Evolutionary conservation across 805 yeast species (phyloP).

Genomic region (Zygosaccharomyces bisporus): DNA sequence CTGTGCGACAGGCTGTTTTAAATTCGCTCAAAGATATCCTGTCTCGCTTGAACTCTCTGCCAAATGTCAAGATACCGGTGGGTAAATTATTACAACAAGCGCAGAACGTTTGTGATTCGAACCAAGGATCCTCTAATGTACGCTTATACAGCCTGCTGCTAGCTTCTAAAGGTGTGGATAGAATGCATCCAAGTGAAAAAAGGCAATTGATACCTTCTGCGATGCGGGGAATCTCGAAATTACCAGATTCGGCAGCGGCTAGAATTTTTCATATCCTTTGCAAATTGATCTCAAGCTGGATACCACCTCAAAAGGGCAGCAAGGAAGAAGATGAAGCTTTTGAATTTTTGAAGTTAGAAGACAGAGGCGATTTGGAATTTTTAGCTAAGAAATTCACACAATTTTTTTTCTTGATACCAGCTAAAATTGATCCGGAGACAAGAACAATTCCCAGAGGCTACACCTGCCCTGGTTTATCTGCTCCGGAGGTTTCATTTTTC

Average conservation of each 20-base stretch:
- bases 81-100: constrained; percentile 61
- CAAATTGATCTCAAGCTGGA: constrained; percentile 50
- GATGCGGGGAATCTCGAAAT: constrained; percentile 43
- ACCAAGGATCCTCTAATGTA: constrained; percentile 47
- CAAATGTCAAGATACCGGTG: constrained; percentile 58
- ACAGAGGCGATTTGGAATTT: constrained; percentile 41
- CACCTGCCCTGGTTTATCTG: constrained; percentile 61
- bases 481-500: constrained; percentile 55
- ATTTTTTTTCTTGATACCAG: constrained; percentile 55
- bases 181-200: constrained; percentile 42
- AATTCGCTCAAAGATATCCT: constrained; percentile 63
- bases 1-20: constrained; percentile 65
- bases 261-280: constrained; percentile 59
- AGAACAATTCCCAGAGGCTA: constrained; percentile 43
- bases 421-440: constrained; percentile 33
- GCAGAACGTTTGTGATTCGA: constrained; percentile 45
- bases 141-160: constrained; percentile 62
- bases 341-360: constrained; percentile 37
- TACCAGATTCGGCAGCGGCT: constrained; percentile 43
- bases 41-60: constrained; percentile 59
- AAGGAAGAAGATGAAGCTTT: constrained; percentile 40
- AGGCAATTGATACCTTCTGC: constrained; percentile 45
- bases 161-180: constrained; percentile 61
- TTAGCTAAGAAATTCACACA: constrained; percentile 48
- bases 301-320: constrained; percentile 46